Evolutionary conservation across 164 flowering plant species (phyloP), one percentile per base, ranked within the genome.

Genomic region (Umbilicus rupestris): DNA sequence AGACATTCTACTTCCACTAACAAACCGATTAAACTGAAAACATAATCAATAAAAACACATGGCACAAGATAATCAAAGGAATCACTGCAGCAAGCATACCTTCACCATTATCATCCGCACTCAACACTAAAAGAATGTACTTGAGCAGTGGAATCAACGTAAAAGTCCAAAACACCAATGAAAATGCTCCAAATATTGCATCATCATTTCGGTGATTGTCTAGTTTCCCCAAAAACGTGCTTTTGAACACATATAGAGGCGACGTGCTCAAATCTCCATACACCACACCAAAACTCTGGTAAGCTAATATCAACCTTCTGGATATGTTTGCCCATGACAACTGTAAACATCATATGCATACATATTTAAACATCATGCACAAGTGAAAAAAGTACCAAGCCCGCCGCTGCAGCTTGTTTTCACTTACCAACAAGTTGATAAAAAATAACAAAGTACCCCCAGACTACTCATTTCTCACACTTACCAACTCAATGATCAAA

Each of bases 211-310:
- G 77, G 49, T 77, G 63, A 26, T 57, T 29, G 2, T 37, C 28
- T 67, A 74, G 58, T 58, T 42, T 70, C 68, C 81, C 73, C 10
- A 68, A 73, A 64, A 80, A 76, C 5, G 71, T 76, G 57, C 69
- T 78, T 26, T 39, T 64, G 68, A 66, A 80, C 4, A 80, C 79
- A 49, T 80, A 76, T 2, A 80, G 46, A 5, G 83, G 83, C 5
- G 81, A 78, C 14, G 77, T 78, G 72, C 79, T 73, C 12, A 76
- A 67, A 49, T 78, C 84, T 44, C 84, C 81, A 60, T 76, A 80
- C 47, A 80, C 81, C 64, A 80, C 78, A 6, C 83, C 83, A 19
- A 78, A 57, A 66, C 80, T 77, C 65, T 74, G 76, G 39, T 73
- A 79, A 0, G 78, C 80, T 5, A 74, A 35, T 62, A 62, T 39